phyloP scores from a whole-genome alignment of 371 early-diverging fungal genomes.

The Parasitella parasitica region DNA sequence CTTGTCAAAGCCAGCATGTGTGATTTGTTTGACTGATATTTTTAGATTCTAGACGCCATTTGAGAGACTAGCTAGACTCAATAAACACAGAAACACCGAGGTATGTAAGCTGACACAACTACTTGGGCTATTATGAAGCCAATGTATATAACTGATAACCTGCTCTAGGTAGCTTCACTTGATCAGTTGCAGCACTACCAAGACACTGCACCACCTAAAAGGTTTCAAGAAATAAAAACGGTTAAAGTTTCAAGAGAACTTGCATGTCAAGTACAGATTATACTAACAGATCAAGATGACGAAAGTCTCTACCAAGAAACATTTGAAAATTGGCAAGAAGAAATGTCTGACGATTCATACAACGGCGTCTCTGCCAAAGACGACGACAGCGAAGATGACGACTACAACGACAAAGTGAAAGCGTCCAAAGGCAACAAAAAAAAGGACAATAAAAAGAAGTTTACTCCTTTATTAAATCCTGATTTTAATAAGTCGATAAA shows the following conservation, averaged over 20 bases:
- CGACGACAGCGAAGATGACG: not conserved
- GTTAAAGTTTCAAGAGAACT: constrained; percentile 25
- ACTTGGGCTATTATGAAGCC: not conserved
- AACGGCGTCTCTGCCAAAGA: not conserved
- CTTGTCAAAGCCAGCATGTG: too few relatives aligned
- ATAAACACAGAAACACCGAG: constrained; percentile 78
- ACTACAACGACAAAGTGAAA: not conserved
- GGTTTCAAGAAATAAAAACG: constrained; percentile 10
- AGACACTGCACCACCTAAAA: constrained; percentile 1
- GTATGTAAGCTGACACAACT: constrained; percentile 15
- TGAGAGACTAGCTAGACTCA: constrained; percentile 85
- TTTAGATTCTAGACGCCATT: constrained; percentile 74
- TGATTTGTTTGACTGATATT: not conserved
- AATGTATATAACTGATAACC: not conserved
- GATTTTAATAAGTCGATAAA: constrained; percentile 16
- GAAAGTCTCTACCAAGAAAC: constrained; percentile 12
- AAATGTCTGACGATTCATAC: constrained; percentile 28
- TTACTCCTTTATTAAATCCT: constrained; percentile 17
- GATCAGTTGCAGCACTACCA: constrained; percentile 30
- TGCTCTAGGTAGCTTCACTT: constrained; percentile 37
- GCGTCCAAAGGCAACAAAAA: not conserved
- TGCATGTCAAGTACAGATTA: constrained; percentile 26
- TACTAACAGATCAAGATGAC: constrained; percentile 21
- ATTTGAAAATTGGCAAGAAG: constrained; percentile 38
- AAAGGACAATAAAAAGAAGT: not conserved